Base-by-base conservation (phyloP, 306 rosid genomes). In the Pyrus pyrifolia region DNA sequence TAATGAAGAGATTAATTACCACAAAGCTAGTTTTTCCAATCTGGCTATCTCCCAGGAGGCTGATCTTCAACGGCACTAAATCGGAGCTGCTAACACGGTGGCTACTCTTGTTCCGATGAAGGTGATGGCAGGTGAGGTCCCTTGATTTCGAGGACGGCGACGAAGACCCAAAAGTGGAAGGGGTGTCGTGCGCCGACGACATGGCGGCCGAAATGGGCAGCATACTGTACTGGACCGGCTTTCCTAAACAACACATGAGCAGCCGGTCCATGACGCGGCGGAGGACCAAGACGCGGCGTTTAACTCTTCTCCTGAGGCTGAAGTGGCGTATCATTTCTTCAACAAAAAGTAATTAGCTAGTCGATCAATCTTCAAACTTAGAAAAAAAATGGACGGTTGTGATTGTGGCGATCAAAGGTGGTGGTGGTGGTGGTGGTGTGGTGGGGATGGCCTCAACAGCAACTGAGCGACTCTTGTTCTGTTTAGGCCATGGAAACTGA, bases 21-120 rank as follows among this genome's bases (percentile, higher is more conserved):
- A 92, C 64, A 83, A 95, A 95, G 79, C 97, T 86, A 66, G 98
- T 92, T 86, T 95, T 95, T 69, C 98, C 98, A 44, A 89, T 90
- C 80, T 88, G 85, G 80, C 86, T 79, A 52, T 95, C 97, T 27
- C 98, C 98, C 84, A 95, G 79, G 38, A 95, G 88, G 81, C 86
- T 88, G 72, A 95, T 92, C 93, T 95, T 95, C 76, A 95, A 77
- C 40, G 93, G 70, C 74, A 95, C 97, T 84, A 95, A 84, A 86
- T 95, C 96, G 38, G 92, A 96, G 42, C 61, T 63, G 8, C 22
- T 61, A 4, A 44, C 70, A 15, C n/a, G 60, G 35, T 5, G 38
- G 25, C 13, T 31, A 64, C 38, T 61, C 38, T 27, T 61, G 67
- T 29, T 61, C 5, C 17, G 38, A 27, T 61, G 35, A 21, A n/a